A percentile compares a stretch with the other conserved stretches of the same genome.
Conservation (phyloP, 2,329 filamentous ascomycete species). For the Sporothrix humicola region DNA sequence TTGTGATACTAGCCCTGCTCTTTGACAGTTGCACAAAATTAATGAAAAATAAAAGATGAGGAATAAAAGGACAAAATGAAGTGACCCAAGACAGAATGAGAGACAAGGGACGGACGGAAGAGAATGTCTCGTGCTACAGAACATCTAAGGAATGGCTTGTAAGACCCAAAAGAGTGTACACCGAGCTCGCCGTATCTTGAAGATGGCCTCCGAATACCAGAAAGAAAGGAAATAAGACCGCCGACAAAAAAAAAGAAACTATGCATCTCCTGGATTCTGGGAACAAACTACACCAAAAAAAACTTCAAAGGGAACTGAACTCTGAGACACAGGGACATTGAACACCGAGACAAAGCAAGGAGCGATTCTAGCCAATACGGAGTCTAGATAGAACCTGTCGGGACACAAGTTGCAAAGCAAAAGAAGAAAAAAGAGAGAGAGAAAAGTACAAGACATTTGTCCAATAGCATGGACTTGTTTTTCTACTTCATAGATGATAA, state of each 20-base stretch:
- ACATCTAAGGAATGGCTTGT: background rate
- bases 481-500: too few relatives aligned
- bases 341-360: background rate
- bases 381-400: too few relatives aligned
- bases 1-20: conserved; percentile 3
- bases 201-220: too few relatives aligned
- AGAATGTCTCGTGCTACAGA: conserved; percentile 6
- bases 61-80: background rate
- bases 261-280: too few relatives aligned
- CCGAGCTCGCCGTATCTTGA: background rate
- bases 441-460: background rate
- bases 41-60: background rate
- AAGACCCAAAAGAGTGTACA: background rate
- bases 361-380: background rate
- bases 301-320: background rate
- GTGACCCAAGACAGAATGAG: conserved; percentile 2
- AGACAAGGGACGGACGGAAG: background rate
- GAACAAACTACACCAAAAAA: background rate
- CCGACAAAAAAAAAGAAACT: too few relatives aligned
- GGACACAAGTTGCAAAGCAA: background rate
- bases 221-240: too few relatives aligned
- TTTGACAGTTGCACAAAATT: conserved; percentile 3
- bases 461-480: background rate
- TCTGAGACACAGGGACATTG: conserved; percentile 3
- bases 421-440: background rate